Conservation (phyloP, 2,329 filamentous ascomycete species). For the Hymenoscyphus linearis region DNA sequence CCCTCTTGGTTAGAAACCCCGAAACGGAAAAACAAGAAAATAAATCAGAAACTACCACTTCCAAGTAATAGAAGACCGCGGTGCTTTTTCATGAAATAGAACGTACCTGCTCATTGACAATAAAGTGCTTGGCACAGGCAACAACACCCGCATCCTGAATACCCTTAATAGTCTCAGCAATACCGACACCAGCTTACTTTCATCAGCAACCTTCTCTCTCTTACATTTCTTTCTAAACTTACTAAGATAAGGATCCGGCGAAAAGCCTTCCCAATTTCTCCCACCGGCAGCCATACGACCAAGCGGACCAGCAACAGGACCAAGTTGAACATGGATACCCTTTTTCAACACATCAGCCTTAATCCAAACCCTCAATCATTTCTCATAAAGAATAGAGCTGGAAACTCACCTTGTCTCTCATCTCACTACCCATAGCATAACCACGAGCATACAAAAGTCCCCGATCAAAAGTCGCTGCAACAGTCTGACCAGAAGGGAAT, state of each 20-base stretch:
- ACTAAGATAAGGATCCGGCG: constrained; percentile 70
- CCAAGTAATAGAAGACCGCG: neutral
- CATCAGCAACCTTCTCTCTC: constrained; percentile 26
- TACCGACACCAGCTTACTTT: constrained; percentile 64
- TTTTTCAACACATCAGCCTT: neutral
- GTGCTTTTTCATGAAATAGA: neutral
- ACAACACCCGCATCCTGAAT: constrained; percentile 80
- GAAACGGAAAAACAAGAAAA: neutral
- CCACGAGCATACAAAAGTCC: constrained; percentile 49
- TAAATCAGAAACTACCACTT: too few species aligned
- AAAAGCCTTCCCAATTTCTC: constrained; percentile 66
- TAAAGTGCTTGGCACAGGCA: constrained; percentile 75
- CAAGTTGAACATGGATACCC: constrained; percentile 70
- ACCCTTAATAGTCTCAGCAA: constrained; percentile 68
- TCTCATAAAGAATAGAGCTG: neutral
- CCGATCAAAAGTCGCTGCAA: constrained; percentile 66
- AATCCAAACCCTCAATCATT: neutral
- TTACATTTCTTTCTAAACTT: constrained; percentile 35
- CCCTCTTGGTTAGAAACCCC: too few species aligned
- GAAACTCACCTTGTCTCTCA: constrained; percentile 51
- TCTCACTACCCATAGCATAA: constrained; percentile 51
- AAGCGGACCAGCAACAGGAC: constrained; percentile 64
- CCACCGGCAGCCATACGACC: constrained; percentile 62
- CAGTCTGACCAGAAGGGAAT: constrained; percentile 65
- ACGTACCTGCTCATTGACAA: constrained; percentile 64